A percentile compares a stretch with the other conserved stretches of the same genome.
phyloP scores from a whole-genome alignment of 345 rosid genomes.

The Aethionema arabicum region DNA sequence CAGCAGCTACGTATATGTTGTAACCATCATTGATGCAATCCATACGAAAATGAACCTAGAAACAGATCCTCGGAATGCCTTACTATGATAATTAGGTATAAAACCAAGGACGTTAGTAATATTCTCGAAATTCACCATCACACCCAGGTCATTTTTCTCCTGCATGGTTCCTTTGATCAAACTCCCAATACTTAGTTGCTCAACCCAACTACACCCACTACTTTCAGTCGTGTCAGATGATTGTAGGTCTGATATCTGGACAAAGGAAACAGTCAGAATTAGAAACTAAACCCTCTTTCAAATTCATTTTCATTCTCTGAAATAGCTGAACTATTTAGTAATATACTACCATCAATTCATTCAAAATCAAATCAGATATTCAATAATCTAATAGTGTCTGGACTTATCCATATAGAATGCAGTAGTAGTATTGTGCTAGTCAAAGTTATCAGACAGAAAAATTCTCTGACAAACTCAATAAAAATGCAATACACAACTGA shows the following conservation, averaged over 20 bases:
- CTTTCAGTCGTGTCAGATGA: constrained; percentile 45
- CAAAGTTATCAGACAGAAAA: constrained; percentile 17
- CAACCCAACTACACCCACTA: constrained; percentile 64
- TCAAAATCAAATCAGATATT: neutral
- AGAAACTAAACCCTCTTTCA: constrained; percentile 10
- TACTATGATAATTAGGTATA: constrained; percentile 76
- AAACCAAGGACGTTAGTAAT: constrained; percentile 70
- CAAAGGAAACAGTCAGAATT: constrained; percentile 23
- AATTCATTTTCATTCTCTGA: neutral
- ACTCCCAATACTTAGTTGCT: constrained; percentile 68
- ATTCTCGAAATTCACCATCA: constrained; percentile 68
- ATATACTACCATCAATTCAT: neutral
- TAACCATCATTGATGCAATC: constrained; percentile 2
- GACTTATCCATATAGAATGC: neutral
- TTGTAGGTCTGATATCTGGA: constrained; percentile 74
- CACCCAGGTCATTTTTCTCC: constrained; percentile 79
- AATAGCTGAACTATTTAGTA: neutral
- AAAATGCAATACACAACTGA: constrained; percentile 6
- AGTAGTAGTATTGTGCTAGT: constrained; percentile 6
- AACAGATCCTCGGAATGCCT: constrained; percentile 32
- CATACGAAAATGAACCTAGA: constrained; percentile 10
- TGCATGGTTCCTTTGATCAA: constrained; percentile 66
- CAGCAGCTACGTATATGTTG: constrained; percentile 1
- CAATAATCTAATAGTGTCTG: neutral
- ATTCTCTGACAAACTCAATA: constrained; percentile 10